These are phyloP conservation scores for Thraustotheca clavata DNA, from an alignment of 352 stramenopile species.

Conservation along the genomic window DNA sequence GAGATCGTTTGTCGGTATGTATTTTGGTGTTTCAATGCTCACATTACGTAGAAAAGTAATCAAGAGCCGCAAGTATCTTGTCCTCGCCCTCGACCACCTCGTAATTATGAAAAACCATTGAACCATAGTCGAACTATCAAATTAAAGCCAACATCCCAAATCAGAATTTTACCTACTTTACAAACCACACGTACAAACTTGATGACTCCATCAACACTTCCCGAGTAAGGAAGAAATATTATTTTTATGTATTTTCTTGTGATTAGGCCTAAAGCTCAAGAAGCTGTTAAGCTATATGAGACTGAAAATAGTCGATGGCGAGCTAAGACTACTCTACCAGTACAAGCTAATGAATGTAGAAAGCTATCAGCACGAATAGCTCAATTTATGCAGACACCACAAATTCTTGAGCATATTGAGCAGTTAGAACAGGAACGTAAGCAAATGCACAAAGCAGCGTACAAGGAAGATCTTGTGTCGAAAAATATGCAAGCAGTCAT, in stretches of 20 bases:
- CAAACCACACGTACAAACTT: neutral
- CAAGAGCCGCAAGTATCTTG: neutral
- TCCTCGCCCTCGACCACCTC: neutral
- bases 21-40: neutral
- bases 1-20: neutral
- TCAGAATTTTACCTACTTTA: neutral
- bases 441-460: neutral
- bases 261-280: too few relatives aligned
- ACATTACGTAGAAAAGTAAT: neutral
- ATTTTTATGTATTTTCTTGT: neutral
- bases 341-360: neutral
- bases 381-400: conserved; percentile 13
- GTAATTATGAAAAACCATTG: conserved; percentile 3
- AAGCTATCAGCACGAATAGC: conserved; percentile 7
- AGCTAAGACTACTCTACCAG: neutral
- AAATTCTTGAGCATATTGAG: neutral
- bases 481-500: conserved; percentile 6
- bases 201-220: neutral
- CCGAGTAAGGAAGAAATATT: neutral
- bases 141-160: neutral
- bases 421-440: neutral
- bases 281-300: neutral
- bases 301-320: conserved; percentile 2
- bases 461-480: neutral
- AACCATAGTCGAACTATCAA: neutral